Percentiles rank a stretch among this genome's conserved stretches.
These are phyloP conservation scores for Lachnellula willkommii DNA, from an alignment of 2,329 filamentous ascomycete species.

Conservation along the genomic window DNA sequence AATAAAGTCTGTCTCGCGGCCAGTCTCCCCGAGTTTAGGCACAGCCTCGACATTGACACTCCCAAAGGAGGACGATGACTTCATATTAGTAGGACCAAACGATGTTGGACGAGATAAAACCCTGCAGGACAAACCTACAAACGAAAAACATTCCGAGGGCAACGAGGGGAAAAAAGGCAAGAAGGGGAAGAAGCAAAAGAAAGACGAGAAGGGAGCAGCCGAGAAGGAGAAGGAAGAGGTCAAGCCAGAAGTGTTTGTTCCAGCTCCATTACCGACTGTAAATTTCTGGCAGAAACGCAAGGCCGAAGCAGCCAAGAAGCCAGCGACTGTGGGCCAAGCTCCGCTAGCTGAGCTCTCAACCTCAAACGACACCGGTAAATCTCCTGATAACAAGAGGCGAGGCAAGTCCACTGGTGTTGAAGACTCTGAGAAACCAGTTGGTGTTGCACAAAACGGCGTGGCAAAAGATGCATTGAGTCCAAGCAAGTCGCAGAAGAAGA, in stretches of 20 bases:
- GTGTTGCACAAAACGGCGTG: slow-evolving; percentile 23
- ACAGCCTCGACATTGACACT: slow-evolving; percentile 45
- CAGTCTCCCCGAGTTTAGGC: slow-evolving; percentile 50
- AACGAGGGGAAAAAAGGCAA: slow-evolving; percentile 26
- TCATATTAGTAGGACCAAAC: slow-evolving; percentile 54
- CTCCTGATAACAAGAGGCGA: slow-evolving; percentile 36
- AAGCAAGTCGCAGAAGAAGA: slow-evolving; percentile 36
- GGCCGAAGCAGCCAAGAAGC: slow-evolving; percentile 53
- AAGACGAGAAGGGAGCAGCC: slow-evolving; percentile 37
- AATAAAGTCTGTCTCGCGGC: slow-evolving; percentile 33
- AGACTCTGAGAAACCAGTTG: slow-evolving; percentile 34
- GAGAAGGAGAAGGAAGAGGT: slow-evolving; percentile 56
- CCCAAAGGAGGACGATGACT: slow-evolving; percentile 47
- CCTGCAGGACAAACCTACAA: slow-evolving; percentile 54
- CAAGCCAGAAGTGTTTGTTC: slow-evolving; percentile 57
- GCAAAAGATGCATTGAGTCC: slow-evolving; percentile 35
- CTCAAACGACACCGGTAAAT: slow-evolving; percentile 26
- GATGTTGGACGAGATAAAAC: slow-evolving; percentile 65
- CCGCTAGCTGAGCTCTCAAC: slow-evolving; percentile 5
- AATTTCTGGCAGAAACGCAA: slow-evolving; percentile 84
- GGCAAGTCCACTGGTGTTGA: slow-evolving; percentile 34
- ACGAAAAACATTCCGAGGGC: slow-evolving; percentile 53
- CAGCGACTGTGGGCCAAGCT: slow-evolving; percentile 25
- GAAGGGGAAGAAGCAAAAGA: slow-evolving; percentile 31
- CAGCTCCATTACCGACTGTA: slow-evolving; percentile 75